Base-by-base conservation (phyloP, 768 basidiomycete species). In the Russula earlei region DNA sequence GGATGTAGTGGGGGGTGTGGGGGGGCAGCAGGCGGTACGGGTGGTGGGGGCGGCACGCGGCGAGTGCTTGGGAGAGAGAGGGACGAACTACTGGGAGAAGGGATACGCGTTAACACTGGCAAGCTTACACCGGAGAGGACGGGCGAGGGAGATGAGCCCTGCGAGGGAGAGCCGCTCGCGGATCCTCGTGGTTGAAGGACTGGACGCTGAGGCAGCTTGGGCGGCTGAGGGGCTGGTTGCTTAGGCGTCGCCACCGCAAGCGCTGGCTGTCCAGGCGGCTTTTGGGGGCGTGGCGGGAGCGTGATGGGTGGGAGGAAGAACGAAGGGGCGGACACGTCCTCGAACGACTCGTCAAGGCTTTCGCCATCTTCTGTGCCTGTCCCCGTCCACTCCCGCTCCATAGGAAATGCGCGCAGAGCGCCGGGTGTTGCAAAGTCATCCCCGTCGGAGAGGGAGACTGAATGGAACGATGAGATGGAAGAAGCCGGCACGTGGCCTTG, bases 391-490 rank as follows among this genome's bases (percentile, higher is more conserved):
- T 73, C 71, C 19, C 65, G 65, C 55, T 81, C 80, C 29, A 75
- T 65, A 17, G 75, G 72, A 58, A 73, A 73, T 2, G 76, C 75
- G 12, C 52, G 52, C 4, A 36, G 41, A 1, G 43, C 11, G 14
- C 34, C 51, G 2, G 41, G 33, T 47, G 68, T 67, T 27, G 56
- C 36, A 5, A 14, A 33, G 44, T 59, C 65, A 49, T 63, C 68
- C 70, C 70, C 64, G 53, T 83, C 82, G 11, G 83, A 87, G 22
- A 88, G 76, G 1, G 86, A 88, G 19, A 88, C 83, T 1, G 86
- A 87, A 62, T 87, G 85, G 55, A 88, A 86, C 17, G 86, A 88
- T 1, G 86, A 87, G 36, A 86, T 75, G 44, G 86, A 88, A 0
- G 84, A 84, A 11, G 75, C 76, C 3, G 78, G 75, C 14, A 72